Base-by-base conservation (phyloP, 2,329 filamentous ascomycete species). In the Aspergillus persii region DNA sequence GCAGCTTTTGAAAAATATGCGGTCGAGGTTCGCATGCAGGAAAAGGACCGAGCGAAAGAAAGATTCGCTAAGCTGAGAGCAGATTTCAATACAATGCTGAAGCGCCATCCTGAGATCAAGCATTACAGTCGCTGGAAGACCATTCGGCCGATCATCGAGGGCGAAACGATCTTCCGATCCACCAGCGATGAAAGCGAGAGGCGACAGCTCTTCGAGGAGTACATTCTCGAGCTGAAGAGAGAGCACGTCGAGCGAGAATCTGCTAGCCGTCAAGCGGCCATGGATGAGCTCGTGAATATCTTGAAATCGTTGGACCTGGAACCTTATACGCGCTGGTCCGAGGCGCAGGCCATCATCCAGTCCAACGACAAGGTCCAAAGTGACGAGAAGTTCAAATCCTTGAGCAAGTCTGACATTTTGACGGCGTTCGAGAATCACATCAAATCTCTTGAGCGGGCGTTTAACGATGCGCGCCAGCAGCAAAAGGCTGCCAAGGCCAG, bases 101-200 rank as follows among this genome's bases (percentile, higher is more conserved):
- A 89, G 77, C 93, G 92, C 66, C 94, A 99, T 75, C 92, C 93
- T 61, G 95, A 99, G 76, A 98, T 99, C 77, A 95, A 93, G 76
- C 87, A 97, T 75, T 97, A 96, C 76, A 97, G 94, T 47, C 89
- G 92, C 62, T 99, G 95, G 95, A 96, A 92, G 83, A 97, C 92
- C 15, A 95, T 94, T 55, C 88, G 91, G 53, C 92, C 92, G 8
- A 96, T 97, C 64, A 92, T 99, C 63, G 92, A 98, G 76, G 90
- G 90, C 53, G 95, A 99, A 81, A 95, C 92, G 51, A 95, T 96
- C 60, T 99, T 98, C 80, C 89, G 92, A 68, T 94, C 92, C 31
- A 94, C 93, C 48, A 90, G 89, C 67, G 85, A 94, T 72, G 95
- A 99, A 68, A 84, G 86, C 59, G 95, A 98, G 80, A 89, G 93